Conservation (phyloP, 495 filamentous ascomycete genomes). For the Podospora pseudocomata region DNA sequence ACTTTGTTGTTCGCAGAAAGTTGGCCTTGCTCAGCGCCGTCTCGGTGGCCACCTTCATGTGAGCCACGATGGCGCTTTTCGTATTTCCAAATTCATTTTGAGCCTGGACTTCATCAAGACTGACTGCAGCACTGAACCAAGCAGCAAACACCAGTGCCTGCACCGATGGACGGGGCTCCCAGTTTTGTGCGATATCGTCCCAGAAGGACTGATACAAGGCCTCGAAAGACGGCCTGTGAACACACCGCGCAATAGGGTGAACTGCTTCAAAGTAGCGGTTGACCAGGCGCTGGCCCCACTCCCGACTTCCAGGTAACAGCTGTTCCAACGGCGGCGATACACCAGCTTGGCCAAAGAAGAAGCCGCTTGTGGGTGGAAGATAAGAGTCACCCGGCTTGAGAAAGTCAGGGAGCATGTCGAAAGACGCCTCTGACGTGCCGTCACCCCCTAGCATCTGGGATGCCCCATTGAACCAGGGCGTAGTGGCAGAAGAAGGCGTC, state of each 20-base stretch:
- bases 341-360: conserved; percentile 58
- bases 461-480: background rate
- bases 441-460: background rate
- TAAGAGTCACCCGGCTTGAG: conserved; percentile 52
- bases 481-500: background rate
- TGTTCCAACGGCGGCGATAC: conserved; percentile 49
- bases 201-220: conserved; percentile 59
- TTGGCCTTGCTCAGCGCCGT: conserved; percentile 60
- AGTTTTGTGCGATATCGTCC: conserved; percentile 50
- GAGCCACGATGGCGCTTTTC: conserved; percentile 52
- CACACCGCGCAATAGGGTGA: conserved; percentile 60
- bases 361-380: conserved; percentile 59
- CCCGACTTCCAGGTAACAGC: conserved; percentile 48
- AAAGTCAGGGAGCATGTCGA: conserved; percentile 36
- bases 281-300: conserved; percentile 54
- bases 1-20: conserved; percentile 64
- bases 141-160: conserved; percentile 65
- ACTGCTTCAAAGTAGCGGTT: conserved; percentile 62
- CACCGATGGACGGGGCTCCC: conserved; percentile 58
- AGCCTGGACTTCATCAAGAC: conserved; percentile 53
- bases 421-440: conserved; percentile 16
- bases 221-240: conserved; percentile 64
- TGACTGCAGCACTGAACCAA: conserved; percentile 64
- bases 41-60: conserved; percentile 62
- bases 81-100: conserved; percentile 46